Conservation (phyloP, 1,284 basidiomycete genomes). For the Leccinum fallax region DNA sequence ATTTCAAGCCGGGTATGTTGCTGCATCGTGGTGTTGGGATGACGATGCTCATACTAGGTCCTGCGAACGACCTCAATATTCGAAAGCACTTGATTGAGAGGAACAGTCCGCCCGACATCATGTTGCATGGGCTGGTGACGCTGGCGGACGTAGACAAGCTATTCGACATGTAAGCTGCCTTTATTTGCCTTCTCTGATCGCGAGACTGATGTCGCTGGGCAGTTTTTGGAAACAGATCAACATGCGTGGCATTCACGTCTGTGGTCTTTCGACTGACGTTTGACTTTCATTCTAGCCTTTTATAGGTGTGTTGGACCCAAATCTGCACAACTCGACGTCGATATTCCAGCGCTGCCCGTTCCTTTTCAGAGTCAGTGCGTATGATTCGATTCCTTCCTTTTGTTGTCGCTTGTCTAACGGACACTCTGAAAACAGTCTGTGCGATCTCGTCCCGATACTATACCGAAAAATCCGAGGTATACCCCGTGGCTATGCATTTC, state of each 20-base stretch:
- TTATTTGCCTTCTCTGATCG: background rate
- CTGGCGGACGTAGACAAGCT: constrained; percentile 80
- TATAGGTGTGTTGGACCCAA: constrained; percentile 72
- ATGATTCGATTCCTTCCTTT: background rate
- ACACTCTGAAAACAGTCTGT: constrained; percentile 52
- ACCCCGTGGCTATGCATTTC: too few species aligned
- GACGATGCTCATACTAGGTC: constrained; percentile 43
- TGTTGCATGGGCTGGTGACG: constrained; percentile 79
- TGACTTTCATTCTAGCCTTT: constrained; percentile 53
- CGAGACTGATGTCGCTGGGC: constrained; percentile 9
- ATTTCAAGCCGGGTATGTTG: constrained; percentile 73
- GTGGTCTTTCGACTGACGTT: constrained; percentile 1
- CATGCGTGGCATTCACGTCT: constrained; percentile 42
- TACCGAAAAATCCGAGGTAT: constrained; percentile 57
- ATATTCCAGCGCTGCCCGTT: constrained; percentile 81
- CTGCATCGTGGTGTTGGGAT: background rate
- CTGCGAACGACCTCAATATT: constrained; percentile 66
- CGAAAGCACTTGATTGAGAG: constrained; percentile 77
- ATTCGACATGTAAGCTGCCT: constrained; percentile 72
- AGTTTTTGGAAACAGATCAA: constrained; percentile 75
- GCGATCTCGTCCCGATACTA: constrained; percentile 79
- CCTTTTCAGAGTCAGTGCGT: constrained; percentile 80
- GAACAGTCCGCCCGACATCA: constrained; percentile 80
- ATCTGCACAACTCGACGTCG: constrained; percentile 68
- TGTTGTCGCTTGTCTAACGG: background rate